Base-by-base conservation (phyloP, 768 basidiomycete species). In the Trametes cinnabarina region DNA sequence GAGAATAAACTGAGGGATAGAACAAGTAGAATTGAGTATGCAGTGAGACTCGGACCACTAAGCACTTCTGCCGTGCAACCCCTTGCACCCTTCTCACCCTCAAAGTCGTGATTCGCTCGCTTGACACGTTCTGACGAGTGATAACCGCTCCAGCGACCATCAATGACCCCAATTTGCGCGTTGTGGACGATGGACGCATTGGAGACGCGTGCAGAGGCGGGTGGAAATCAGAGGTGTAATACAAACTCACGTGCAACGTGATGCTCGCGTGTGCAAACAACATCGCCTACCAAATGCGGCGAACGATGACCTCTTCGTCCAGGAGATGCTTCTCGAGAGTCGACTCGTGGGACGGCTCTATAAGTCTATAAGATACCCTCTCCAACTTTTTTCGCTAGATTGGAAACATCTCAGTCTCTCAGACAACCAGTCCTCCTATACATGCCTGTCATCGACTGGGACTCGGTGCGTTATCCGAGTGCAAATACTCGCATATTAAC, bases 241-340 rank as follows among this genome's bases (percentile, higher is more conserved):
- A 22, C 59, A 55, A 51, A 46, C 53, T 60, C 59, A 60, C 59
- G 59, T 60, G 59, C 53, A 17, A 12, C 35, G 59, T 60, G 59
- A 60, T 54, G 19, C 20, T 15, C 59, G 59, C 49, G 59, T 55
- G 58, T 60, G 26, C 59, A 55, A 60, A 55, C 59, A 60, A 55
- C 20, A 30, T 47, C 34, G 19, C 47, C 37, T 54, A 19, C 52
- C 43, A 35, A 35, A 54, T 47, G 20, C 14, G 46, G 46, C 46
- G 46, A 23, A 47, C 42, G 43, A 46, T 54, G 40, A 47, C 46
- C 25, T 41, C 49, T 50, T 15, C 34, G 43, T 25, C 43, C 14
- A 46, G 25, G 10, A 9, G 54, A 46, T 22, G 37, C n/a, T 40
- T 40, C 52, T 40, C 15, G 46, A 30, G 46, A 26, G 30, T 49